Conservation (phyloP, 306 rosid genomes). For the Lithocarpus polystachyus region DNA sequence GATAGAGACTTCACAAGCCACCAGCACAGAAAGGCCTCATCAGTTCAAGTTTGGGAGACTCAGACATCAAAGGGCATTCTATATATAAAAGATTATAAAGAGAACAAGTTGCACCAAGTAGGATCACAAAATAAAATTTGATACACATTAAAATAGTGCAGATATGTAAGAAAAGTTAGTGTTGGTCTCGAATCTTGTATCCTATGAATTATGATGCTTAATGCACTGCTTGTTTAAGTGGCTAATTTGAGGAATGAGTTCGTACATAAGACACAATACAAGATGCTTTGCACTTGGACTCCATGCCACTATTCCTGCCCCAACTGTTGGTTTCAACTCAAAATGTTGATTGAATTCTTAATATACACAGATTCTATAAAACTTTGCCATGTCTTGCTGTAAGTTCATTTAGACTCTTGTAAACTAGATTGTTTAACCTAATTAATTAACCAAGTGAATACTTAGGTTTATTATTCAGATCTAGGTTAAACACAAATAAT, state of each 20-base stretch:
- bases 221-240: constrained; percentile 21
- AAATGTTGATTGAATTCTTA: too few relatives aligned
- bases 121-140: constrained; percentile 5
- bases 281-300: not conserved
- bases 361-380: too few relatives aligned
- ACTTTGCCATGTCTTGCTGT: too few relatives aligned
- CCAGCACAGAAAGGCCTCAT: constrained; percentile 20
- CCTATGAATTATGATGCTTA: constrained; percentile 12
- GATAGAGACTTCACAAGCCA: constrained; percentile 31
- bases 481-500: too few relatives aligned
- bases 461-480: too few relatives aligned
- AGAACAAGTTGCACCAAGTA: constrained; percentile 2
- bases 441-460: too few relatives aligned
- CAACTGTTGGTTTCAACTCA: not conserved
- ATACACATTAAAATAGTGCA: not conserved
- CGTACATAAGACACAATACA: not conserved
- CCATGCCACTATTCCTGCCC: not conserved
- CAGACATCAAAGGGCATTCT: not conserved
- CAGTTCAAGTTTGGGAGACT: constrained; percentile 12
- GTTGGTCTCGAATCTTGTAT: constrained; percentile 3
- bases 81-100: not conserved
- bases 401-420: too few relatives aligned
- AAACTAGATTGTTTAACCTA: too few relatives aligned
- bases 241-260: constrained; percentile 6
- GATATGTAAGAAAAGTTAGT: not conserved